These are phyloP conservation scores for Diplodia scrobiculata DNA, from an alignment of 2,329 filamentous ascomycete genomes.

Conservation along the genomic window DNA sequence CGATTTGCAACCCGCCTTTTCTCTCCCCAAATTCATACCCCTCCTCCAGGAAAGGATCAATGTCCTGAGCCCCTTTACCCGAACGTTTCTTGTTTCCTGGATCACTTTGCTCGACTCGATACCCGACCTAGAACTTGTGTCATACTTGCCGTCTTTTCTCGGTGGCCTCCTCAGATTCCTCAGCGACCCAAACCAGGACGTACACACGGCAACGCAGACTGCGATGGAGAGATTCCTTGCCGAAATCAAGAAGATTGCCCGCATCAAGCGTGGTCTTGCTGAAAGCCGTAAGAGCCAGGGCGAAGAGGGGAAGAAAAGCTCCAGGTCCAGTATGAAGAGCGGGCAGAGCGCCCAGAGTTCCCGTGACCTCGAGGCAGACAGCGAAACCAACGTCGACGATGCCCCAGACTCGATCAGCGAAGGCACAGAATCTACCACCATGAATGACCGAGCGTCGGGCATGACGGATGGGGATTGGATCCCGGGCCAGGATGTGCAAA, in stretches of 20 bases:
- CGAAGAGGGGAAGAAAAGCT: constrained; percentile 68
- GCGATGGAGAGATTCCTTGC: constrained; percentile 86
- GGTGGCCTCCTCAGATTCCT: constrained; percentile 88
- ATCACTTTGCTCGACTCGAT: constrained; percentile 94
- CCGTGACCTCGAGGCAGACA: constrained; percentile 50
- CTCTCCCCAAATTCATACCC: constrained; percentile 85
- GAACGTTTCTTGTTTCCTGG: constrained; percentile 95
- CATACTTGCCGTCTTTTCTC: constrained; percentile 88
- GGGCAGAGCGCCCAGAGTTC: constrained; percentile 37
- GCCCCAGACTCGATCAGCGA: constrained; percentile 51
- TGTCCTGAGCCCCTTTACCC: constrained; percentile 90
- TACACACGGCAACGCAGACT: constrained; percentile 88
- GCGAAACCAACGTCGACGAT: constrained; percentile 59
- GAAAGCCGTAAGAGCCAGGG: constrained; percentile 74
- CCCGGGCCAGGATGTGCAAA: constrained; percentile 92
- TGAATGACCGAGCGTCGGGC: constrained; percentile 43
- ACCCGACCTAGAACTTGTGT: constrained; percentile 91
- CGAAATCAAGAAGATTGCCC: constrained; percentile 92
- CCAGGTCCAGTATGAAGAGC: constrained; percentile 58
- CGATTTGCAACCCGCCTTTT: constrained; percentile 80
- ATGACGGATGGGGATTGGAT: constrained; percentile 89
- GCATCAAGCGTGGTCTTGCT: constrained; percentile 86
- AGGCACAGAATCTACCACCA: constrained; percentile 39
- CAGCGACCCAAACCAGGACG: constrained; percentile 86
- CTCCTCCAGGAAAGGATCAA: constrained; percentile 91